Conservation (phyloP, 208 protist genomes). For the Acanthamoeba healyi region DNA sequence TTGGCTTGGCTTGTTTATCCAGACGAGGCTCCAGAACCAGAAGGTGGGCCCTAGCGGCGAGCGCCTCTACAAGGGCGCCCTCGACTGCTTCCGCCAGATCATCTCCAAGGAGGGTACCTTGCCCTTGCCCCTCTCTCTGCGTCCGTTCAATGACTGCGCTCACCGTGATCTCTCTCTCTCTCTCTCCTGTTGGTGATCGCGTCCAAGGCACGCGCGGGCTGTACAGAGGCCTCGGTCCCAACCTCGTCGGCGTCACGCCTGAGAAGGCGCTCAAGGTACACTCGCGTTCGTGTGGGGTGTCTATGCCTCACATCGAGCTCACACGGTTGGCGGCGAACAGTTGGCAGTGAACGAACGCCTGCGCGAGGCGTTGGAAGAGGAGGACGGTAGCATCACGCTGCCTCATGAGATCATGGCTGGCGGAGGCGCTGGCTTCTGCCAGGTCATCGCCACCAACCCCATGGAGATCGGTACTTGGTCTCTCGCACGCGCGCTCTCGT, state of each 20-base stretch:
- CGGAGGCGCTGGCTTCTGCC: conserved; percentile 82
- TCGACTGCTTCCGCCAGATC: conserved; percentile 24
- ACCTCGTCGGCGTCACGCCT: conserved; percentile 87
- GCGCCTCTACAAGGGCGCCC: conserved; percentile 18
- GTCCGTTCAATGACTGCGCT: conserved; percentile 84
- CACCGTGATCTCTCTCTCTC: neutral
- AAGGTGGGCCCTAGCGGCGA: conserved; percentile 72
- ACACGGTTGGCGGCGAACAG: neutral
- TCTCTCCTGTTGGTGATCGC: conserved; percentile 31
- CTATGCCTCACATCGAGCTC: neutral
- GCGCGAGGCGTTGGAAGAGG: conserved; percentile 78
- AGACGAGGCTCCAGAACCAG: conserved; percentile 87
- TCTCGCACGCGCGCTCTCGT: neutral
- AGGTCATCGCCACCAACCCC: conserved; percentile 89
- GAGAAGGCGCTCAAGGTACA: conserved; percentile 89
- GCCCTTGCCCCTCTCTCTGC: conserved; percentile 78
- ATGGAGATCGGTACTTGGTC: conserved; percentile 81
- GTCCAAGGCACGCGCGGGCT: conserved; percentile 63
- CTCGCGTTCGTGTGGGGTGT: too few species aligned
- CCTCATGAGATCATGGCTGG: conserved; percentile 85
- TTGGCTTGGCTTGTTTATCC: too few species aligned
- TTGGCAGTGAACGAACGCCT: conserved; percentile 84
- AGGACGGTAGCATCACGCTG: conserved; percentile 80
- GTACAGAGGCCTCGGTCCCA: conserved; percentile 85
- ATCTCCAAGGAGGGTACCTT: conserved; percentile 10